Base-by-base conservation (phyloP, 169 alveolate genomes). In the Blepharisma undulans region DNA sequence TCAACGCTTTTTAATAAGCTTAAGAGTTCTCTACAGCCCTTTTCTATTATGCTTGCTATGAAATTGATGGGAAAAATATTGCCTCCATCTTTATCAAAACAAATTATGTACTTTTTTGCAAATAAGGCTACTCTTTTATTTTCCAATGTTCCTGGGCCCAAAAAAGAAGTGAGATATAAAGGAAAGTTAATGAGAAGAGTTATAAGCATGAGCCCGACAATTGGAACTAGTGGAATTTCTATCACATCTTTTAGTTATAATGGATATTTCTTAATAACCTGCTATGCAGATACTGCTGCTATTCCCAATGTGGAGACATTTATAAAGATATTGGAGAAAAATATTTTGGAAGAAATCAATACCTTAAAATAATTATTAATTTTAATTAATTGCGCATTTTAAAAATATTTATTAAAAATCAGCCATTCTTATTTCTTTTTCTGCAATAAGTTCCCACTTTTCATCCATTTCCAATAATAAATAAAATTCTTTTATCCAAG, bases 221-320 rank as follows among this genome's bases (percentile, higher is more conserved):
- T 78, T 27, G 86, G 61, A 4, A 78, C 61, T 27, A 2, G 86
- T 14, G 86, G 86, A 6, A 78, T 78, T 78, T 29, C 71, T 29
- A 36, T 78, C 29, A 78, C 86, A 29, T 78, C 86, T 25, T 78
- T 78, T 78, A 78, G 86, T n/a, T 78, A 78, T 78, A 78, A 21
- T 25, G 86, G 34, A 4, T 21, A 78, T 14, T 25, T 78, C 16
- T 27, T 32, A 29, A 12, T 78, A 27, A 78, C 86, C 6, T 25
- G 34, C 27, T 78, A 78, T 78, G 86, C 86, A 7, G 86, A 78
- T 78, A 12, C 7, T 27, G 34, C 29, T 7, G 7, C 16, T 12
- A 78, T 78, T 1, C 86, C 86, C 18, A 14, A 32, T 25, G 61
- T 34, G 34, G 16, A 78, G 29, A 61, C 29, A 21, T 78, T 78